Evolutionary conservation across 169 alveolate genomes (phyloP).

Genomic region (Hepatocystis sp.): DNA sequence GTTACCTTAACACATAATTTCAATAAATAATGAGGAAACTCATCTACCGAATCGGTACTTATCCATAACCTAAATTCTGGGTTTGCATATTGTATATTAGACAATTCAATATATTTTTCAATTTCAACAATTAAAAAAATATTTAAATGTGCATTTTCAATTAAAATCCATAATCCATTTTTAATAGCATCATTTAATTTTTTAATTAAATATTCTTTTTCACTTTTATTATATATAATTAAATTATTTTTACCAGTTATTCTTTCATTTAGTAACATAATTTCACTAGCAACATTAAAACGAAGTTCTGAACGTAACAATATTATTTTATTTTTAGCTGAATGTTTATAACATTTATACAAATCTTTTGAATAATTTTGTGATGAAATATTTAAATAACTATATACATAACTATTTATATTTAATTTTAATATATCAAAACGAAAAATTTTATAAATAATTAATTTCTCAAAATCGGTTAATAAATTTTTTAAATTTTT

Average conservation of each 20-base stretch:
- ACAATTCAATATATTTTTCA: conserved; percentile 66
- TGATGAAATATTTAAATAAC: conserved; percentile 33
- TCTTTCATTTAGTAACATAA: conserved; percentile 62
- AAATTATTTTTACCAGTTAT: conserved; percentile 62
- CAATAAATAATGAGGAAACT: conserved; percentile 54
- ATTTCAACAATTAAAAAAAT: conserved; percentile 60
- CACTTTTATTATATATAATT: conserved; percentile 64
- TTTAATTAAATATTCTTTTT: conserved; percentile 28
- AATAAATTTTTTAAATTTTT: conserved; percentile 49
- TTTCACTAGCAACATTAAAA: conserved; percentile 62
- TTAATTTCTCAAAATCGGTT: conserved; percentile 49
- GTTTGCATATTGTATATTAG: conserved; percentile 65
- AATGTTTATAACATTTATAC: conserved; percentile 71
- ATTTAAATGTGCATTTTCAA: conserved; percentile 73
- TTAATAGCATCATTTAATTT: conserved; percentile 71
- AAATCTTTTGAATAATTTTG: conserved; percentile 57
- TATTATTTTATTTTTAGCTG: conserved; percentile 57
- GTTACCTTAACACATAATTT: conserved; percentile 67
- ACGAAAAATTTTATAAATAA: conserved; percentile 58
- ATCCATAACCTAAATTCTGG: conserved; percentile 76
- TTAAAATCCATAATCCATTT: conserved; percentile 74
- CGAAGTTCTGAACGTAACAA: conserved; percentile 44
- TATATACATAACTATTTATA: conserved; percentile 64
- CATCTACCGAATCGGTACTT: conserved; percentile 53
- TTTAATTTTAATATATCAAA: conserved; percentile 61